phyloP scores from a whole-genome alignment of 2,329 filamentous ascomycete genomes.

The Chaetomium sp. region DNA sequence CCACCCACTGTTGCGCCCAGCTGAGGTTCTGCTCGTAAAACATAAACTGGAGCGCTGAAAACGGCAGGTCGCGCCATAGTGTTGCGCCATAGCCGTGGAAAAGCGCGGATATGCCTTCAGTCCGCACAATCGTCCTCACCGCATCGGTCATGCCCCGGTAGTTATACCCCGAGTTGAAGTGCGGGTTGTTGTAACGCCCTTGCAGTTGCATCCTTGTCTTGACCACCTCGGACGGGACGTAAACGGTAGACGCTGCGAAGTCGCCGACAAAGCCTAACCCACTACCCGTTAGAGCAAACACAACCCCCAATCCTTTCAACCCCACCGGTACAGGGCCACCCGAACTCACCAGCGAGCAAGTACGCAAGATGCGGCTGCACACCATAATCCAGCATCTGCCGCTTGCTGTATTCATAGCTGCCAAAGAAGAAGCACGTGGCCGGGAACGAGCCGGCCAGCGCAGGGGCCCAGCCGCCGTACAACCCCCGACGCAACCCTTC shows the following conservation, averaged over 20 bases:
- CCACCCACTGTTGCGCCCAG: conserved; percentile 71
- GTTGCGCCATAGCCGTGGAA: conserved; percentile 98
- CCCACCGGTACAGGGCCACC: not conserved
- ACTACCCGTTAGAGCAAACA: conserved; percentile 1
- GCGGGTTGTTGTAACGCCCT: conserved; percentile 90
- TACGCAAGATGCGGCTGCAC: conserved; percentile 80
- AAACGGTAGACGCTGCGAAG: conserved; percentile 82
- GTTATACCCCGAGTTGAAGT: conserved; percentile 92
- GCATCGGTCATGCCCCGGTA: conserved; percentile 84
- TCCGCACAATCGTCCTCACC: conserved; percentile 71
- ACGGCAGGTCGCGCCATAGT: conserved; percentile 86
- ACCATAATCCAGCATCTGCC: conserved; percentile 76
- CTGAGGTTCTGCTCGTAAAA: conserved; percentile 94
- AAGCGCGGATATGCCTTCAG: conserved; percentile 76
- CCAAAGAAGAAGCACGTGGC: conserved; percentile 95
- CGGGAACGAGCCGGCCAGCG: conserved; percentile 84
- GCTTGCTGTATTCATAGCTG: conserved; percentile 91
- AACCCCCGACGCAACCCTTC: conserved; percentile 81
- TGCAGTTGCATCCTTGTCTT: conserved; percentile 97
- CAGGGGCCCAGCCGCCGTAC: conserved; percentile 90
- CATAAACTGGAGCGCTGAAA: conserved; percentile 93
- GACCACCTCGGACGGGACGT: conserved; percentile 94
- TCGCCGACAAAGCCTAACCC: conserved; percentile 79
- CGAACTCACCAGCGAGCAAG: conserved; percentile 63
- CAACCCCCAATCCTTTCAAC: not conserved